Base-by-base conservation (phyloP, 148 eudicot genomes). In the Pouteria glomerata region DNA sequence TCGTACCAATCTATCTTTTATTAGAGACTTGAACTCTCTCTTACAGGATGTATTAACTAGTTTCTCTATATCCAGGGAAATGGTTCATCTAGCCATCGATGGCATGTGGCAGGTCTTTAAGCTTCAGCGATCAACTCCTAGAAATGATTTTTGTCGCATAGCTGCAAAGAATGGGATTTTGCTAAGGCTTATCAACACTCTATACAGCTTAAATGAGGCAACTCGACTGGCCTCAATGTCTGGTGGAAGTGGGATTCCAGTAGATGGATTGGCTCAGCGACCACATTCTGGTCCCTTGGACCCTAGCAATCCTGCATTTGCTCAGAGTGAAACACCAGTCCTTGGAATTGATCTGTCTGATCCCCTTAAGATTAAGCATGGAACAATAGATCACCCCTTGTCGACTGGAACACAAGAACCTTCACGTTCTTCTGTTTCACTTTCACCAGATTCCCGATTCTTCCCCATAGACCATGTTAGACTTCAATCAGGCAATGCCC, bases 21-120 rank as follows among this genome's bases (percentile, higher is more conserved):
- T n/a, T n/a, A n/a, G n/a, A n/a, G n/a, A n/a, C n/a, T n/a, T 39
- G 44, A 39, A 8, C n/a, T 35, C 71, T 75, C 42, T 57, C 23
- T 35, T 56, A 4, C 12, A 41, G n/a, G 15, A 18, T 24, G 50
- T 48, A 73, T 45, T 70, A 19, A 82, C 73, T 70, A 53, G 26
- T 8, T 62, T 76, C 57, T 52, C 45, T 71, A 62, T 69, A 45
- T 77, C 61, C 89, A 95, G 99, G 96, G 97, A 89, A 85, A 91
- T 95, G 99, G 96, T 95, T 80, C 99, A 95, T 84, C 83, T 95
- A 71, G 99, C 99, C 74, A 90, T 95, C 57, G 97, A 95, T 88
- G 99, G 97, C 76, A 92, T 95, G 93, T 91, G 97, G 99, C 93
- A 95, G 83, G 87, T 95, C 69, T 92, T 95, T 76, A 95, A 95